A percentile compares a stretch with the other conserved stretches of the same genome.
phyloP scores from a whole-genome alignment of 75 land plant species.

The Cryptomeria japonica region DNA sequence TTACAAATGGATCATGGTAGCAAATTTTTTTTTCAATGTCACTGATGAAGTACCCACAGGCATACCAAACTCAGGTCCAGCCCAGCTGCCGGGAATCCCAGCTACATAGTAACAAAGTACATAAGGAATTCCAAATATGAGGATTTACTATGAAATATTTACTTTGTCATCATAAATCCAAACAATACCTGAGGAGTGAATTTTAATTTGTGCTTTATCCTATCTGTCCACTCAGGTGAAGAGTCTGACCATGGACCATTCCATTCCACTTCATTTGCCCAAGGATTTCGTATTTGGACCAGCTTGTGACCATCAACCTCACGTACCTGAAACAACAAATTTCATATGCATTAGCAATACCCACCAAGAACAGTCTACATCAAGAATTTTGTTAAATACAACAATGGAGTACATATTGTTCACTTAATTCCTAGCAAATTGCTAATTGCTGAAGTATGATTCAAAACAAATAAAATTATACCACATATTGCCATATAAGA shows the following conservation, averaged over 20 bases:
- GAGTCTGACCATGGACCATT: slow-evolving; percentile 99
- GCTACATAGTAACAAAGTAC: no score
- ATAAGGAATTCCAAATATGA: no score
- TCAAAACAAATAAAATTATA: background rate
- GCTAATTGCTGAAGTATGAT: background rate
- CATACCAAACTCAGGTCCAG: no score
- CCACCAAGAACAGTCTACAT: background rate
- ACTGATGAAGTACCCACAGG: no score
- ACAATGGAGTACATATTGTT: background rate
- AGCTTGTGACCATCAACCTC: slow-evolving; percentile 99
- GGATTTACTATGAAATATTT: no score
- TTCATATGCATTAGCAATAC: background rate
- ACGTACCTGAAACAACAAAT: slow-evolving; percentile 61
- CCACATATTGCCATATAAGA: background rate
- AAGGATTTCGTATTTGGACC: slow-evolving; percentile 97
- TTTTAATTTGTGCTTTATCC: slow-evolving; percentile 97
- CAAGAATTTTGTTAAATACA: background rate
- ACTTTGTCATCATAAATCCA: background rate
- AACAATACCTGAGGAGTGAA: slow-evolving; percentile 86
- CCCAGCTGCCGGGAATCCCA: no score
- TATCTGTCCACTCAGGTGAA: slow-evolving; percentile 97
- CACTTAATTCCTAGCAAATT: background rate
- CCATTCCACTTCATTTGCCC: slow-evolving; percentile 99
- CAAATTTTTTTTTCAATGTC: no score
- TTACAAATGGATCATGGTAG: no score